These are phyloP conservation scores for Suillus paluster DNA, from an alignment of 768 basidiomycete species.

Conservation along the genomic window DNA sequence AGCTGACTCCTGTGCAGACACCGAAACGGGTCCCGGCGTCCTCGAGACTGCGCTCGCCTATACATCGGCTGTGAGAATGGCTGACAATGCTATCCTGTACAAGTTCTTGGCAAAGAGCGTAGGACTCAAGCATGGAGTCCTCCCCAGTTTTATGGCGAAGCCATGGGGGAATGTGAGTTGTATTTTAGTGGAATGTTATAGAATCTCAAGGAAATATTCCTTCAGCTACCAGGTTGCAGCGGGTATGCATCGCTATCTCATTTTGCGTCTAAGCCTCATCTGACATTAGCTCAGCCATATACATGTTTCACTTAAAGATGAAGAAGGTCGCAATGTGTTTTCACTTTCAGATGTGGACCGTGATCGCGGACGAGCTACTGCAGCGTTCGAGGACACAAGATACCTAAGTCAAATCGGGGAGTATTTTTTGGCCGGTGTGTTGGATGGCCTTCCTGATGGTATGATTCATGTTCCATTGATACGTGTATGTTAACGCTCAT, in stretches of 20 bases:
- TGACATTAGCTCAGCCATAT: slow-evolving; percentile 63
- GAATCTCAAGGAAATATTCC: slow-evolving; percentile 6
- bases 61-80: slow-evolving; percentile 77
- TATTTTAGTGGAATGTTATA: background rate
- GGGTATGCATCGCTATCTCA: slow-evolving; percentile 55
- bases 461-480: slow-evolving; percentile 23
- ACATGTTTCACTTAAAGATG: slow-evolving; percentile 84
- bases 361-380: slow-evolving; percentile 65
- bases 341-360: slow-evolving; percentile 67
- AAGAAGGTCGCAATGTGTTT: slow-evolving; percentile 77
- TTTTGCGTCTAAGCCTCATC: background rate
- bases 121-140: slow-evolving; percentile 85
- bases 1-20: slow-evolving; percentile 54
- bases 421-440: slow-evolving; percentile 91
- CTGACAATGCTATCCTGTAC: slow-evolving; percentile 91
- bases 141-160: slow-evolving; percentile 99
- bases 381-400: slow-evolving; percentile 80
- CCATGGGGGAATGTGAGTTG: slow-evolving; percentile 85
- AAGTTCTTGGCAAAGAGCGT: slow-evolving; percentile 92
- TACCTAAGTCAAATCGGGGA: slow-evolving; percentile 85
- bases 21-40: slow-evolving; percentile 91
- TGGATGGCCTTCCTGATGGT: slow-evolving; percentile 92
- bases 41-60: slow-evolving; percentile 89
- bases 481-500: slow-evolving; percentile 3
- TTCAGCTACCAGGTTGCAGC: slow-evolving; percentile 91